Conservation (phyloP, 2,329 filamentous ascomycete genomes). For the Microsporum canis region DNA sequence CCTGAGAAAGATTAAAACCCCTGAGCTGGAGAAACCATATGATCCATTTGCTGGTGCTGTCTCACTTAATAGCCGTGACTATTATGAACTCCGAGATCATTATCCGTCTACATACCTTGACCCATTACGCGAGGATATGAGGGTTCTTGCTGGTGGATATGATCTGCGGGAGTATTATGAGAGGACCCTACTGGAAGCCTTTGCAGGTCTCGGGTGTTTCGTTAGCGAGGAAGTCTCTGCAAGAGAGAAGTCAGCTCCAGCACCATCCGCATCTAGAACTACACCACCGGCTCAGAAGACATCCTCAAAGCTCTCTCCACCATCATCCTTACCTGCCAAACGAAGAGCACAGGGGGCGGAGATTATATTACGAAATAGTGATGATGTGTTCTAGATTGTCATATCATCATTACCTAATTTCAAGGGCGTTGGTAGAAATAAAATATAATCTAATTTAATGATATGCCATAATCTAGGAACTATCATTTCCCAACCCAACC, state of each 20-base stretch:
- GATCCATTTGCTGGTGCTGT: slow-evolving; percentile 72
- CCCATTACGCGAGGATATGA: slow-evolving; percentile 51
- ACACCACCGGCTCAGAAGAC: neutral
- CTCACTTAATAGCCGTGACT: slow-evolving; percentile 49
- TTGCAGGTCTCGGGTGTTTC: slow-evolving; percentile 78
- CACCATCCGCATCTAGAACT: neutral
- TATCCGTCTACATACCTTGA: slow-evolving; percentile 71
- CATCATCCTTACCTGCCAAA: slow-evolving; percentile 2
- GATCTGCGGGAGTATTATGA: slow-evolving; percentile 69
- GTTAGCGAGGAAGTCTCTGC: slow-evolving; percentile 58
- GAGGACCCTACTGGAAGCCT: slow-evolving; percentile 75
- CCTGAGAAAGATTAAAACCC: slow-evolving; percentile 53
- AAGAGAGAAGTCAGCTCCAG: slow-evolving; percentile 17
- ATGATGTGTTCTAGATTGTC: slow-evolving; percentile 1
- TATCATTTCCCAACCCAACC: neutral
- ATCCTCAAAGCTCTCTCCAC: neutral
- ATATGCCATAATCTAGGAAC: neutral
- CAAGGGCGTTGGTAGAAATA: neutral
- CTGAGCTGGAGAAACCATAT: slow-evolving; percentile 61
- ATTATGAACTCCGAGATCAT: slow-evolving; percentile 56
- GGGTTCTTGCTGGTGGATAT: slow-evolving; percentile 69
- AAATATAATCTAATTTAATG: neutral
- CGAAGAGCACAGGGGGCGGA: neutral
- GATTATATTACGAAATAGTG: neutral
- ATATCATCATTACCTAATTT: neutral